Percentiles rank a stretch among this genome's conserved stretches.
phyloP scores from a whole-genome alignment of 2,329 filamentous ascomycete genomes.

The Apiospora hydei region DNA sequence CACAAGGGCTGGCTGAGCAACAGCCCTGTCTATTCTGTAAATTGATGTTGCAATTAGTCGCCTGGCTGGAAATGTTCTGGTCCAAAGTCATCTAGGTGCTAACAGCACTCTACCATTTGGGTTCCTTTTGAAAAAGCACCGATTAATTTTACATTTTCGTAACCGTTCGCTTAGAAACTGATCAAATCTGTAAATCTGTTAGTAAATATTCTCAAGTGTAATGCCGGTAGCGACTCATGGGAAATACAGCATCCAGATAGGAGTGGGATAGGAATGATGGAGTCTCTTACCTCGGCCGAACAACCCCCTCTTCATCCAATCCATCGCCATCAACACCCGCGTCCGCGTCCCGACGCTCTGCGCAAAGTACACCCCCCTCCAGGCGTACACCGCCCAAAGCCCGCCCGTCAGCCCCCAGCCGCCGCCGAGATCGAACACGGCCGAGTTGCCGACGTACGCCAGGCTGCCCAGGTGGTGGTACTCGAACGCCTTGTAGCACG shows the following conservation, averaged over 20 bases:
- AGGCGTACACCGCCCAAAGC: conserved; percentile 91
- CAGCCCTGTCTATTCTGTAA: not conserved
- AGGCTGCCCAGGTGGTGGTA: conserved; percentile 91
- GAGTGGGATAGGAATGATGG: too few species aligned
- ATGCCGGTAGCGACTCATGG: too few species aligned
- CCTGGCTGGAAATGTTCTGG: not conserved
- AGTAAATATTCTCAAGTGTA: not conserved
- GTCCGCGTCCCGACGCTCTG: conserved; percentile 95
- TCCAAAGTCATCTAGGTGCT: not conserved
- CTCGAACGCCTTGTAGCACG: conserved; percentile 92
- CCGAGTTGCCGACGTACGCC: conserved; percentile 95
- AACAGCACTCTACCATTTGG: not conserved
- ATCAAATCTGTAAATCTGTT: conserved; percentile 37
- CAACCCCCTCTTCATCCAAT: conserved; percentile 95
- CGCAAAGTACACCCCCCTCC: conserved; percentile 96
- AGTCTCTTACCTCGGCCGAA: conserved; percentile 85
- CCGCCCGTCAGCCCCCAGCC: conserved; percentile 83
- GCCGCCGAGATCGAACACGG: conserved; percentile 86
- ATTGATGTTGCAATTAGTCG: too few species aligned
- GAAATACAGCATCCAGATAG: too few species aligned
- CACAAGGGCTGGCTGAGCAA: not conserved
- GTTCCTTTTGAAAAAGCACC: not conserved
- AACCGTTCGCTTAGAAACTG: conserved; percentile 35
- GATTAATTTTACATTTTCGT: not conserved
- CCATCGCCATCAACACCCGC: conserved; percentile 89